Evolutionary conservation across 1,139 yeast species (phyloP), one percentile per base, ranked within the genome.

Genomic region (Casaregolazyma suthepensis): DNA sequence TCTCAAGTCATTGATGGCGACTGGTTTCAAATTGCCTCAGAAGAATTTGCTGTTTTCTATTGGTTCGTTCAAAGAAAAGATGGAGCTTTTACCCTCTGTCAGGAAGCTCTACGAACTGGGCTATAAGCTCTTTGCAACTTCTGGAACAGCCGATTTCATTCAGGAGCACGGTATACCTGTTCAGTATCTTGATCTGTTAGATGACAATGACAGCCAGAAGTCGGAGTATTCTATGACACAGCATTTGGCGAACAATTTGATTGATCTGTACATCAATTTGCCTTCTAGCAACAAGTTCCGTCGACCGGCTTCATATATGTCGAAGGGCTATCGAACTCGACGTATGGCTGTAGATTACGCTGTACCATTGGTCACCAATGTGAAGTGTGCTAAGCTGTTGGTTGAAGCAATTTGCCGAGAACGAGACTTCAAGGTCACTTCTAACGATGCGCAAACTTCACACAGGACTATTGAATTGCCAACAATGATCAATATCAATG

Each of bases 281-380:
- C 99, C 99, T 61, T 91, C 98, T 60, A 79, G 96, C 55, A 94
- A 94, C 79, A 81, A 97, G 71, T 93, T 89, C 83, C 87, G 99
- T 72, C 90, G 99, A 75, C 99, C 99, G 57, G 97, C 99, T 54
- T 87, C 93, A 57, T 94, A 93, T 75, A 90, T 93, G 81, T 88
- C 96, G 40, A 90, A 88, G 77, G 99, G 99, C 71, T 94, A 94
- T 79, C 85, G 83, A 74, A 88, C 98, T 53, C 95, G 99, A 80
- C 94, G 99, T 79, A 87, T 94, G 98, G 99, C 99, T 63, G 98
- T 94, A 62, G 99, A 94, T 73, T 94, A 88, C 71, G 91, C 97
- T 52, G 88, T 94, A 69, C 99, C 99, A 52, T 80, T 94, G 71
- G 96, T 94, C 52, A 93, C 99, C 62, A 94, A 94, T 69, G 99